Conservation (phyloP, 768 basidiomycete species). For the Lactifluus volemus region DNA sequence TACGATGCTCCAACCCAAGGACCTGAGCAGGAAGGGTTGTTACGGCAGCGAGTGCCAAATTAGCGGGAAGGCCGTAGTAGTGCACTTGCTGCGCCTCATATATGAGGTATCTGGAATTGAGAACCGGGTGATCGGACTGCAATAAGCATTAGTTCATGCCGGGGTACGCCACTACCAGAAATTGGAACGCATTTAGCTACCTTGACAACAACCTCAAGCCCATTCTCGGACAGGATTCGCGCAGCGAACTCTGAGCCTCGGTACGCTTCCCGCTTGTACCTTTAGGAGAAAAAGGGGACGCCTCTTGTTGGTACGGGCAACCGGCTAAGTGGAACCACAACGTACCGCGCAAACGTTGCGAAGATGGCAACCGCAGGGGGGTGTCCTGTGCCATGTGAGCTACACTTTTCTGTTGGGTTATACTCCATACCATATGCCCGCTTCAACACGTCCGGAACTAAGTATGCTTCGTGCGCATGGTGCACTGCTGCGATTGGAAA, state of each 20-base stretch:
- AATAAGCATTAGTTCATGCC: neutral
- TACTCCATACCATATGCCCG: constrained; percentile 39
- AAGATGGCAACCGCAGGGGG: constrained; percentile 75
- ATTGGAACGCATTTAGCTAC: constrained; percentile 23
- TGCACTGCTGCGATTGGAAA: constrained; percentile 78
- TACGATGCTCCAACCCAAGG: constrained; percentile 57
- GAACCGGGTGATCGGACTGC: constrained; percentile 42
- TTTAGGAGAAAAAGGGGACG: neutral
- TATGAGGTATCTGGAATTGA: constrained; percentile 56
- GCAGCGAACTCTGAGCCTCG: constrained; percentile 58
- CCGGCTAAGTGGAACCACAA: neutral
- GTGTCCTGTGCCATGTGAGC: constrained; percentile 28
- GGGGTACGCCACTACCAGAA: neutral
- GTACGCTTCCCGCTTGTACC: constrained; percentile 54
- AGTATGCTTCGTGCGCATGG: constrained; percentile 83
- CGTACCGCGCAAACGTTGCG: constrained; percentile 57
- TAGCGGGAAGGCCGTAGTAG: constrained; percentile 49
- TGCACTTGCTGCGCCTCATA: constrained; percentile 67
- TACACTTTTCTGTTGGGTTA: neutral
- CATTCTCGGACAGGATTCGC: constrained; percentile 47
- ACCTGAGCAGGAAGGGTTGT: constrained; percentile 56
- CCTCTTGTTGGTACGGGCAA: constrained; percentile 2
- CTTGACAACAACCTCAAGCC: constrained; percentile 55
- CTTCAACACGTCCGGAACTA: constrained; percentile 79
- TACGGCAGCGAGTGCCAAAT: constrained; percentile 51